Conservation (phyloP, 1,284 basidiomycete genomes). For the Ceratobasidium sp. region DNA sequence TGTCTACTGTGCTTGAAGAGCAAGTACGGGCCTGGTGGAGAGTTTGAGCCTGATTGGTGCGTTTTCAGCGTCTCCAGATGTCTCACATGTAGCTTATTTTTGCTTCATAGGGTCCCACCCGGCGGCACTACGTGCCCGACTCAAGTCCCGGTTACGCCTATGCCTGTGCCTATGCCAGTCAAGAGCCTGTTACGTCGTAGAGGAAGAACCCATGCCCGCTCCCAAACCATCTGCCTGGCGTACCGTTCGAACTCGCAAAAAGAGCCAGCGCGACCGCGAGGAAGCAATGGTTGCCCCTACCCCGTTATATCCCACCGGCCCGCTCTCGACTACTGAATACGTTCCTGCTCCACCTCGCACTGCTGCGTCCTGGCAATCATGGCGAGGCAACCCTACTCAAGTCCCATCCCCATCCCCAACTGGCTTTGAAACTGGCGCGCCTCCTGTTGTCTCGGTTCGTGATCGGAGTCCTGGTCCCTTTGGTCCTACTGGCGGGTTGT, state of each 20-base stretch:
- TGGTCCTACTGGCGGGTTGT: constrained; percentile 40
- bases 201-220: constrained; percentile 22
- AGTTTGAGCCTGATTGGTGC: constrained; percentile 44
- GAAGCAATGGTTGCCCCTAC: constrained; percentile 34
- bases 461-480: constrained; percentile 42
- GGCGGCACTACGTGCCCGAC: constrained; percentile 23
- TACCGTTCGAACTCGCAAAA: constrained; percentile 34
- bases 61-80: neutral
- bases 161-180: constrained; percentile 29
- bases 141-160: constrained; percentile 5
- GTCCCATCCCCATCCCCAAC: constrained; percentile 22
- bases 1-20: constrained; percentile 42
- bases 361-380: constrained; percentile 40
- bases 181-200: constrained; percentile 36
- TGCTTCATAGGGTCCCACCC: constrained; percentile 26
- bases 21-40: constrained; percentile 45
- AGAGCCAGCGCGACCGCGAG: constrained; percentile 39
- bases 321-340: constrained; percentile 38
- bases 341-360: constrained; percentile 28
- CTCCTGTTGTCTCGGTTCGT: constrained; percentile 40
- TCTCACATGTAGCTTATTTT: neutral
- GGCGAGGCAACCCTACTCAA: constrained; percentile 35
- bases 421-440: constrained; percentile 27
- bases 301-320: constrained; percentile 35
- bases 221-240: constrained; percentile 37